Evolutionary conservation across 257 asterid genomes (phyloP).

Genomic region (Orobanche coerulescens): DNA sequence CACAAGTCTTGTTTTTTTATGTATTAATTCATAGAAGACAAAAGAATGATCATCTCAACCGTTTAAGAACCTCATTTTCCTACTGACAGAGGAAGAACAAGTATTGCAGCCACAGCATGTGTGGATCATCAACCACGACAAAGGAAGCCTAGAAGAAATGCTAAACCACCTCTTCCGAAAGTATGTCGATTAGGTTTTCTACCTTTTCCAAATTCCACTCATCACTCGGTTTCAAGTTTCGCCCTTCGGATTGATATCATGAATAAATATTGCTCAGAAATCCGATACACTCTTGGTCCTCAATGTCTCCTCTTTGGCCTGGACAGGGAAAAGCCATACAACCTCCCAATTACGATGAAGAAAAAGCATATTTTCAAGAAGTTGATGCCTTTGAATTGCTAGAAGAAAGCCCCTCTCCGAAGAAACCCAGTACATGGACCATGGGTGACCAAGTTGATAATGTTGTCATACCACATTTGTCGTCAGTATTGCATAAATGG

Average conservation of each 20-base stretch:
- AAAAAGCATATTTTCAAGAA: conserved; percentile 75
- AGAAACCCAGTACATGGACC: conserved; percentile 67
- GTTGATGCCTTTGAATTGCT: conserved; percentile 82
- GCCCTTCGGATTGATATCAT: background rate
- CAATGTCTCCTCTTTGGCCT: conserved; percentile 20
- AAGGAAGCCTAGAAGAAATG: conserved; percentile 54
- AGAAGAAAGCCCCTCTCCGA: conserved; percentile 97
- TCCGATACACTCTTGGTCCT: conserved; percentile 5
- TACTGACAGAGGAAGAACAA: conserved; percentile 79
- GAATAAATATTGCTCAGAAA: background rate
- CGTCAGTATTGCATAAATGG: conserved; percentile 78
- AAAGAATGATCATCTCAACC: conserved; percentile 8
- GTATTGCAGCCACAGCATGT: conserved; percentile 62
- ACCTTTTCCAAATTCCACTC: conserved; percentile 6
- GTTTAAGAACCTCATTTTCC: conserved; percentile 8
- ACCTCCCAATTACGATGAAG: conserved; percentile 57
- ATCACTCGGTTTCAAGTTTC: background rate
- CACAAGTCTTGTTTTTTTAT: background rate
- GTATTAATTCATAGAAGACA: background rate
- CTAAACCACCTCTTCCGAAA: conserved; percentile 80
- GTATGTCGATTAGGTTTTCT: conserved; percentile 34
- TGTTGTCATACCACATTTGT: conserved; percentile 45
- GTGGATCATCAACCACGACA: conserved; percentile 45
- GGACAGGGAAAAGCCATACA: conserved; percentile 48
- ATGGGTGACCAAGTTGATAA: conserved; percentile 38